Conservation (phyloP, 2,329 filamentous ascomycete species). For the Colletotrichum eleusines region DNA sequence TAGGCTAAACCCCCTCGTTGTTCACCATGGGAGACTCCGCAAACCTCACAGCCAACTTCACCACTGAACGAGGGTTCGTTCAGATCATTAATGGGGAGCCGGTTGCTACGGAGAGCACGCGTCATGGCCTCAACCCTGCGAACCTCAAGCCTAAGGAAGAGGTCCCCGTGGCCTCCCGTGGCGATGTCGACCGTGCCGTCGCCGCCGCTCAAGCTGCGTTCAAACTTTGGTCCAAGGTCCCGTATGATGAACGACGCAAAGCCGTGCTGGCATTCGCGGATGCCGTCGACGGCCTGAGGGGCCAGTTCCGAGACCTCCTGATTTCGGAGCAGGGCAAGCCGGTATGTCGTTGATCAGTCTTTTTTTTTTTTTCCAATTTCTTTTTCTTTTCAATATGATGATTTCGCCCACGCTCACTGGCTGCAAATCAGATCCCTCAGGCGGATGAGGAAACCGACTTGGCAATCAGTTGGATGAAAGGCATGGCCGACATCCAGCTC, state of each 20-base stretch:
- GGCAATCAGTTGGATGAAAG: slow-evolving; percentile 47
- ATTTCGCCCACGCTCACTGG: not conserved
- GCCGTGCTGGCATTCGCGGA: slow-evolving; percentile 46
- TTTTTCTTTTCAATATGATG: not conserved
- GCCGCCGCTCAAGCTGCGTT: slow-evolving; percentile 47
- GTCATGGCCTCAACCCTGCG: slow-evolving; percentile 64
- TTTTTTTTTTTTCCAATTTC: not conserved
- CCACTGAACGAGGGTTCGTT: slow-evolving; percentile 1
- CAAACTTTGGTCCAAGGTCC: slow-evolving; percentile 47
- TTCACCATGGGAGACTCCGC: not conserved
- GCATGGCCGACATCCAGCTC: slow-evolving; percentile 49
- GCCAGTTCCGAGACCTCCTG: slow-evolving; percentile 45
- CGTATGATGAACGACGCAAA: slow-evolving; percentile 44
- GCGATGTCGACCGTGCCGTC: slow-evolving; percentile 49
- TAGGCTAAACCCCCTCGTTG: not conserved
- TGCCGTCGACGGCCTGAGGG: slow-evolving; percentile 42
- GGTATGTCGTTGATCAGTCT: slow-evolving; percentile 16
- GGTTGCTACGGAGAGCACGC: slow-evolving; percentile 55
- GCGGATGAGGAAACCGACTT: slow-evolving; percentile 46
- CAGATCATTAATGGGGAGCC: slow-evolving; percentile 61
- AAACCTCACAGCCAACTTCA: not conserved
- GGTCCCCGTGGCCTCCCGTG: slow-evolving; percentile 46
- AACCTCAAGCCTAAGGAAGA: slow-evolving; percentile 59
- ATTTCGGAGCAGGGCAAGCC: slow-evolving; percentile 49
- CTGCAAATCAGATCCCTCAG: slow-evolving; percentile 38